Evolutionary conservation across 1,284 basidiomycete genomes (phyloP), one percentile per base, ranked within the genome.

Genomic region (Paramarasmius palmivorus): DNA sequence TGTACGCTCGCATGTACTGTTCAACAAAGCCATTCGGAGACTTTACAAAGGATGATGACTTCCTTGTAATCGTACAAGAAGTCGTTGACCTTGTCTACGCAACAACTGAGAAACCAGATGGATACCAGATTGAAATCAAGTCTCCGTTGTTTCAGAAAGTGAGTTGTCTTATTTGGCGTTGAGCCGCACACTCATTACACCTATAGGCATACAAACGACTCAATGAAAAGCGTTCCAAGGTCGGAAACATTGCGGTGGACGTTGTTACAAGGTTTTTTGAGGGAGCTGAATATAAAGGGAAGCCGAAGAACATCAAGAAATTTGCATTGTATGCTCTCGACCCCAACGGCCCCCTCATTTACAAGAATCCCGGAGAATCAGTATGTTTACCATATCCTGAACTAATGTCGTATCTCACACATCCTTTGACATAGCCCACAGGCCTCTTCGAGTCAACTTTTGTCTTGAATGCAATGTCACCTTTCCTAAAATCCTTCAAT

Each of bases 201-300:
- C 12, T n/a, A n/a, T 29, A 63, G 61, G 58, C 61, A 0, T 60
- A 56, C 26, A 20, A 55, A 14, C 48, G 50, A 14, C 50, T 63
- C 17, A 63, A 61, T 20, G 25, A n/a, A 15, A 41, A 44, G 42
- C 55, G 50, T 20, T 56, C 56, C 15, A 46, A 29, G 35, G 17
- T 63, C 12, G 59, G 55, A 9, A 38, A 38, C 6, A 42, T 56
- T 25, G 39, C 57, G 37, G 37, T 58, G 22, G 53, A 50, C 0
- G 12, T 36, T 2, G 41, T 63, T 32, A 49, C 54, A 19, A 53
- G 50, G 19, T 59, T 59, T 35, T 61, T 62, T 46, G 35, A 50
- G 19, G 44, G 7, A 3, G 15, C 17, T 8, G 52, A 55, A 35
- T 57, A 48, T 35, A 37, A 37, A 17, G 41, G 32, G 10, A 23